Evolutionary conservation across 371 early-diverging fungal species (phyloP), one percentile per base, ranked within the genome.

Genomic region (Coemansia sp.): DNA sequence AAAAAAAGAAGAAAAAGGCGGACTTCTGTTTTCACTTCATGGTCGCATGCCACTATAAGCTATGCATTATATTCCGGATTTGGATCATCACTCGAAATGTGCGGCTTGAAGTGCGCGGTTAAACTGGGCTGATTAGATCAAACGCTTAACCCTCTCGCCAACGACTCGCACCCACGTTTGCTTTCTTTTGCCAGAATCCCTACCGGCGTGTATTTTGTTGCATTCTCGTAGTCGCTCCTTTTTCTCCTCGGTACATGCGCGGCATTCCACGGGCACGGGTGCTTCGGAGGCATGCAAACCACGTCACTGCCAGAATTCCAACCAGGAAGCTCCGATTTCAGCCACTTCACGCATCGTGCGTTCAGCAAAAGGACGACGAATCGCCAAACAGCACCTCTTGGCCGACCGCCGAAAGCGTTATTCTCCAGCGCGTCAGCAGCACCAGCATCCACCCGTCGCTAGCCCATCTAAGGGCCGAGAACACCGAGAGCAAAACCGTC

Each of bases 341-440:
- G 3, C 34, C 10, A 16, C 36, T 62, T 14, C 54, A 54, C 13
- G 11, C 32, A 7, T 36, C 62, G 36, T 47, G 53, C 14, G 14
- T 36, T n/a, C 4, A 2, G 20, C 2, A 16, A 3, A 47, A 55
- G 14, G 26, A 43, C 45, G 60, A 65, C 26, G 47, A 43, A 26
- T 13, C 62, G 4, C n/a, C 39, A 26, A 63, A 63, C 50, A 60
- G n/a, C 14, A 31, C 59, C 5, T 30, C 35, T 14, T 70, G 74
- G 62, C 69, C 69, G 9, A 74, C 74, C 3, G 74, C 74, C 3
- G 74, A 74, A 34, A 74, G 68, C 47, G 59, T 74, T 10, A 74
- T 74, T 42, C 53, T 74, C 13, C 69, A 74, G 45, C 65, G 74
- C 10, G 62, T 68, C 38, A 74, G 69, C 39, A 65, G 69, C 48